These are phyloP conservation scores for Hyparrhenia diplandra DNA, from an alignment of 176 grass and related monocot genomes.

Conservation along the genomic window DNA sequence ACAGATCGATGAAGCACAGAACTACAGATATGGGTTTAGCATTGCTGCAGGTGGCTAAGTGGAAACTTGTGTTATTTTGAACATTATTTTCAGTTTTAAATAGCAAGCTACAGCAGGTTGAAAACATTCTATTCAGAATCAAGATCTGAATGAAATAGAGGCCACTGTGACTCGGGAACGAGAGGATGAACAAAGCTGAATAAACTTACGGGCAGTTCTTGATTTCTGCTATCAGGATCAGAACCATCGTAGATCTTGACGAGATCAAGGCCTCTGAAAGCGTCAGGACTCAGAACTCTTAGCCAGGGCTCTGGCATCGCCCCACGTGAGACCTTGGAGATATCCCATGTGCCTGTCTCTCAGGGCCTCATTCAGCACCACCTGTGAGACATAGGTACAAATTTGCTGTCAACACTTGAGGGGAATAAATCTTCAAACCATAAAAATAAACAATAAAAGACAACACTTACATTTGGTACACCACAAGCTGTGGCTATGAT, in stretches of 20 bases:
- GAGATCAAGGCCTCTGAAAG: slow-evolving; percentile 12
- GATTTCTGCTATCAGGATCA: slow-evolving; percentile 27
- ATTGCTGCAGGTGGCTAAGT: too few species aligned
- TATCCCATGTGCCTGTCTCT: slow-evolving; percentile 75
- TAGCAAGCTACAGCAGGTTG: too few species aligned
- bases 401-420: too few species aligned
- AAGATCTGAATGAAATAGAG: too few species aligned
- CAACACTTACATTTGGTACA: slow-evolving; percentile 34
- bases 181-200: background rate
- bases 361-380: slow-evolving; percentile 41
- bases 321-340: slow-evolving; percentile 52
- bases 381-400: slow-evolving; percentile 21
- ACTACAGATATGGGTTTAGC: too few species aligned
- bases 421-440: too few species aligned
- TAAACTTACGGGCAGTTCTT: slow-evolving; percentile 58
- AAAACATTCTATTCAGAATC: too few species aligned
- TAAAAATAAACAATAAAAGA: too few species aligned
- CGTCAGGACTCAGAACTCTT: slow-evolving; percentile 41
- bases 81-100: too few species aligned
- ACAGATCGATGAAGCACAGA: background rate
- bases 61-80: too few species aligned
- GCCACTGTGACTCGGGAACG: too few species aligned
- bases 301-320: slow-evolving; percentile 33
- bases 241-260: slow-evolving; percentile 14
- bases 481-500: slow-evolving; percentile 41